Evolutionary conservation across 805 yeast genomes (phyloP).

Genomic region (Ascoidea tarda): DNA sequence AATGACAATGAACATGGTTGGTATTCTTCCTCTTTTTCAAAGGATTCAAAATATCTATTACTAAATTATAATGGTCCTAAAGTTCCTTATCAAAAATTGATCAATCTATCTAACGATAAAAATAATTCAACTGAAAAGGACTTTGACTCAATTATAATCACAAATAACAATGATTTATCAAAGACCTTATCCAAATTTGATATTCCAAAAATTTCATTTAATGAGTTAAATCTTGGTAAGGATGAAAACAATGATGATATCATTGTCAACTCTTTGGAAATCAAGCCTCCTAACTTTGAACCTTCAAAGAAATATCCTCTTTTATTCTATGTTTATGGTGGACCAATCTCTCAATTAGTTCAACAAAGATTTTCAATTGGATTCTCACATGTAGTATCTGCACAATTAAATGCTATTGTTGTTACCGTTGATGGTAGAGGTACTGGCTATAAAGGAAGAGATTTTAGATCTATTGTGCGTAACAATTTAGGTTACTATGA

Average conservation of each 20-base stretch:
- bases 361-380: constrained; percentile 41
- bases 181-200: constrained; percentile 27
- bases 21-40: constrained; percentile 60
- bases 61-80: constrained; percentile 67
- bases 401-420: constrained; percentile 70
- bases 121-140: constrained; percentile 8
- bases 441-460: constrained; percentile 77
- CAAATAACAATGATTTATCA: constrained; percentile 30
- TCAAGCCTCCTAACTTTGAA: constrained; percentile 64
- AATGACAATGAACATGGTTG: constrained; percentile 44
- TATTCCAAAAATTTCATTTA: constrained; percentile 40
- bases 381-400: constrained; percentile 66
- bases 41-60: constrained; percentile 61
- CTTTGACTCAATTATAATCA: constrained; percentile 21
- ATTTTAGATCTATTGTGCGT: constrained; percentile 67
- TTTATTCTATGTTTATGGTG: constrained; percentile 84
- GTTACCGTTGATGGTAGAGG: constrained; percentile 97
- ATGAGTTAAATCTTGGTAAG: constrained; percentile 32
- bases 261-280: constrained; percentile 55
- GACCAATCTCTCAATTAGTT: constrained; percentile 88
- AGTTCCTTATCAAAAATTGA: constrained; percentile 64
- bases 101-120: constrained; percentile 32
- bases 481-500: constrained; percentile 75
- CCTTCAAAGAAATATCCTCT: constrained; percentile 47
- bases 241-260: constrained; percentile 33